Evolutionary conservation across 371 early-diverging fungal species (phyloP), one percentile per base, ranked within the genome.

Genomic region (Massospora cicadina): DNA sequence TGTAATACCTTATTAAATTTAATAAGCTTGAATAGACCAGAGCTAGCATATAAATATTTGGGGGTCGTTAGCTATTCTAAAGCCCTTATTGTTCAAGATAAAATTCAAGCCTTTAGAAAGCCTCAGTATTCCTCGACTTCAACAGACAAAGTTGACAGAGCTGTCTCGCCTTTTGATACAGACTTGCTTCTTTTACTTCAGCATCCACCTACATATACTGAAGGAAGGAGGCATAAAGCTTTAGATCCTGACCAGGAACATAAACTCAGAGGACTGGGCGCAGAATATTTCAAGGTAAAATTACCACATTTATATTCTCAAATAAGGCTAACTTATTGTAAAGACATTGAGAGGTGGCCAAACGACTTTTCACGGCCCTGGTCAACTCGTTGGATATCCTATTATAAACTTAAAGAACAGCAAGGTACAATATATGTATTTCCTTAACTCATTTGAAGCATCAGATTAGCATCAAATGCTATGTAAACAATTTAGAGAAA

Each of bases 351-450:
- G 96, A 13, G 98, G 98, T 24, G 98, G 98, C 2, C 89, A 98
- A 74, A 81, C 86, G 2, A 98, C 98, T 0, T 98, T 86, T 70
- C 98, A 98, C 76, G 97, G 97, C 0, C 98, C 97, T 1, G 97
- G 97, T 0, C 98, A 98, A 75, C 75, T 98, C 43, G 90, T 98
- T 26, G 92, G 85, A 10, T 98, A 98, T 71, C 98, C 98, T 1
- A 91, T 92, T 55, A 43, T 96, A 10, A 78, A 93, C 68, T 75
- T 98, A 33, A 79, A 82, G 54, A 63, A 27, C 57, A 55, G 12
- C 17, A 24, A 33, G 29, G 54, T 53, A 60, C 21, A 33, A 7
- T 3, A 27, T n/a, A 23, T 30, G 63, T 62, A 31, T 26, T 13
- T 26, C 43, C 24, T 33, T 43, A 7, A 2, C 33, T 61, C 17